Percentiles rank a stretch among this genome's conserved stretches.
Conservation (phyloP, 371 early-diverging fungal genomes). For the Nosema muscidifuracis region DNA sequence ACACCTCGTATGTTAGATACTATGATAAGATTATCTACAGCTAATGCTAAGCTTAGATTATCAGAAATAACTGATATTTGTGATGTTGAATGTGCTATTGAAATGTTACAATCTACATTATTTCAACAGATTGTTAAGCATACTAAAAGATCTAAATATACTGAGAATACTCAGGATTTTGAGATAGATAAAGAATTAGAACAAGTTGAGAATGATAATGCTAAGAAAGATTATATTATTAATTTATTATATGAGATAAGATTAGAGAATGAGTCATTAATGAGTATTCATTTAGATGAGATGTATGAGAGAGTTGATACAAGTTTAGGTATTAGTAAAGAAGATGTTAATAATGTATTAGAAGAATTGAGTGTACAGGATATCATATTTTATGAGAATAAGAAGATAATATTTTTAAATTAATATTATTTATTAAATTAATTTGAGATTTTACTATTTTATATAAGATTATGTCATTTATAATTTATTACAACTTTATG, state of each 20-base stretch:
- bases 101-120: constrained; percentile 49
- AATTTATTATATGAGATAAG: constrained; percentile 31
- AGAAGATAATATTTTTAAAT: constrained; percentile 34
- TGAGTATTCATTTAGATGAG: neutral
- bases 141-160: constrained; percentile 13
- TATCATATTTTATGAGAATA: constrained; percentile 26
- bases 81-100: constrained; percentile 57
- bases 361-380: constrained; percentile 18
- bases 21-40: constrained; percentile 89
- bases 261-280: neutral
- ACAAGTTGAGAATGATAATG: constrained; percentile 17
- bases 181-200: constrained; percentile 7
- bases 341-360: constrained; percentile 26
- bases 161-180: too few species aligned
- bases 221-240: constrained; percentile 20
- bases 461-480: too few species aligned
- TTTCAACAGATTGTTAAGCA: constrained; percentile 44
- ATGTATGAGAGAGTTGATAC: neutral
- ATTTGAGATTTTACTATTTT: too few species aligned
- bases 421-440: neutral
- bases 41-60: constrained; percentile 89
- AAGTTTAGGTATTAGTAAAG: neutral
- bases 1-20: constrained; percentile 97
- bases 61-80: constrained; percentile 66
- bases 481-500: too few species aligned